Base-by-base conservation (phyloP, 2,329 filamentous ascomycete species). In the Exophiala mesophila region DNA sequence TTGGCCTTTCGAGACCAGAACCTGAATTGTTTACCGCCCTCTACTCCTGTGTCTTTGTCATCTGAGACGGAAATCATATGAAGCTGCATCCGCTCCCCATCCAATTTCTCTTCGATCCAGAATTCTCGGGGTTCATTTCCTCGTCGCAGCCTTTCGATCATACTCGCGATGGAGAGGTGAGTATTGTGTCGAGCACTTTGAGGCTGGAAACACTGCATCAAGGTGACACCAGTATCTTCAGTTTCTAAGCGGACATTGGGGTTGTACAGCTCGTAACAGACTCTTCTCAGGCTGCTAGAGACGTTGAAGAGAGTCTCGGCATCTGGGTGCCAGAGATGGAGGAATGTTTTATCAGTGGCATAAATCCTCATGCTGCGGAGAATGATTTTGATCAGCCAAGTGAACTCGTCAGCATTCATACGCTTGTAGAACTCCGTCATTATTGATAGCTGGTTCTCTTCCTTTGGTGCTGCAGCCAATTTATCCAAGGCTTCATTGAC, bases 1-100 rank as follows among this genome's bases (percentile, higher is more conserved):
- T 96, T 97, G 6, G 86, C 90, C 64, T 94, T 97, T 38, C 92
- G 78, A 2, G 90, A 97, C 88, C 89, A 98, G 63, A 94, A 98
- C 21, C 72, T 73, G 61, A 97, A 96, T 15, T 71, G 72, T 42
- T 73, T 80, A 0, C 87, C 86, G 1, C 88, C 88, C 0, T 78
- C 74, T 1, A 80, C 68, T 1, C 63, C 65, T 3, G 79, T 68
- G 53, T 96, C 87, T 12, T 26, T 26, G 23, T 26, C 23, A 26
- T 26, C 23, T 26, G 23, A 12, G 6, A 26, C 23, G 44, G 84
- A 73, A 9, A 78, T 65, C 84, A 97, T 89, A 63, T 98, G 92
- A 60, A 98, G 74, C 63, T 98, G 92, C 83, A 98, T 96, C 18
- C 92, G 79, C 65, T 98, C 92, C 1, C 92, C 92, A 55, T 98